A percentile compares a stretch with the other conserved stretches of the same genome.
Evolutionary conservation across 805 yeast species (phyloP).

Genomic region (Lipomyces kockii): DNA sequence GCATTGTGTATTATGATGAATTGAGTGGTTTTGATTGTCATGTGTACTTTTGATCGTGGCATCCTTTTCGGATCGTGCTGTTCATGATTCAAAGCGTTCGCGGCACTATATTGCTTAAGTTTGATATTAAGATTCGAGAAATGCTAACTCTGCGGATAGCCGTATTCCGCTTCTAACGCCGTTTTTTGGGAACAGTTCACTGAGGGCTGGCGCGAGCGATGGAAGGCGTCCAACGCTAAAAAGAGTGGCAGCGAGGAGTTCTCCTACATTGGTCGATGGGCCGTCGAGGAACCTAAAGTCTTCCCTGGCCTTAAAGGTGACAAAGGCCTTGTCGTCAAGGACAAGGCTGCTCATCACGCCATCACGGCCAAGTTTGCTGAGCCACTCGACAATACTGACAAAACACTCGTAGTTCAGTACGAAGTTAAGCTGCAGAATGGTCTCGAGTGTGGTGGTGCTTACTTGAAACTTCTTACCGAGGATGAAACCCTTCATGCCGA

Average conservation of each 20-base stretch:
- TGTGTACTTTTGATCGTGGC: background rate
- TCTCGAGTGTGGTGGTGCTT: constrained; percentile 86
- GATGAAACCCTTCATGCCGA: constrained; percentile 47
- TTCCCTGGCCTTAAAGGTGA: constrained; percentile 68
- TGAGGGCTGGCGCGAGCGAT: constrained; percentile 46
- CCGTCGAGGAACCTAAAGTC: constrained; percentile 62
- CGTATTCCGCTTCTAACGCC: constrained; percentile 16
- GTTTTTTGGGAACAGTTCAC: constrained; percentile 54
- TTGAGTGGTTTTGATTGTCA: background rate
- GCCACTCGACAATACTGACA: constrained; percentile 62
- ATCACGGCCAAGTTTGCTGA: constrained; percentile 65
- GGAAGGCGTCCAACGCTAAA: constrained; percentile 63
- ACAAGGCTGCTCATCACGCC: constrained; percentile 81
- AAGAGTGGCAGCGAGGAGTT: constrained; percentile 56
- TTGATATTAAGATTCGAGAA: background rate
- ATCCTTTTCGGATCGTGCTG: background rate
- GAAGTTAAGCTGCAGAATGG: constrained; percentile 85
- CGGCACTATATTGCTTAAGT: background rate
- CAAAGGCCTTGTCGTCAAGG: constrained; percentile 74
- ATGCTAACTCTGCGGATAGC: constrained; percentile 11
- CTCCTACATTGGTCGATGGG: constrained; percentile 76
- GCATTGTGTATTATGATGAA: background rate
- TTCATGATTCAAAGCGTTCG: background rate
- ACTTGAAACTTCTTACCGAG: constrained; percentile 69
- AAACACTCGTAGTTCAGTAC: constrained; percentile 81